Base-by-base conservation (phyloP, 1,139 yeast species). In the Pichia sp. region DNA sequence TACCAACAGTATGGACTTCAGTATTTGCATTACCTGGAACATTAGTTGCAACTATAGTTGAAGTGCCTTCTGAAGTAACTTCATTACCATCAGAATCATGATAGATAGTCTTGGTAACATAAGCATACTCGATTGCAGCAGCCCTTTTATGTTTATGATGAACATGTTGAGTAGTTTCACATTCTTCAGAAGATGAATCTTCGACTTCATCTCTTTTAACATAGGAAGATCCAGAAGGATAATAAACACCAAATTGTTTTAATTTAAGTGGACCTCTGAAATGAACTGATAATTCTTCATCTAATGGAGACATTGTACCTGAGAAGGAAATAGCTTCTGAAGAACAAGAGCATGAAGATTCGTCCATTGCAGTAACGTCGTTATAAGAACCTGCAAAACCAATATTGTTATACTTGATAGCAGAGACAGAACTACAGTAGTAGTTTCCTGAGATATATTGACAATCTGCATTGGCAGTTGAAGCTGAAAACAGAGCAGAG, bases 201-300 rank as follows among this genome's bases (percentile, higher is more conserved):
- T 55, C 63, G 7, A 52, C 63, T 32, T 60, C 67, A 46, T 69
- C 74, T 61, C 69, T 71, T 55, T 65, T 62, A 43, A 62, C 57
- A 27, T 66, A 48, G 27, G 70, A 30, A 6, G 35, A 56, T 32
- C 68, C 57, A 16, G 66, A 53, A 53, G 81, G 79, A 53, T 76
- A 73, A 68, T 82, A 84, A 57, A 75, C 87, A 57, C 89, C 97
- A 63, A 92, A 88, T 68, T 86, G 85, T 60, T 74, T 70, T 63
- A 90, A 76, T 51, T 77, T 73, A 57, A 92, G 67, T 32, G 97
- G 98, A 49, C 97, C 98, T 69, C 97, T 81, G 74, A 90, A 87
- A 68, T 90, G 97, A 49, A 92, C 86, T 18, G 96, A 82, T 46
- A 90, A 71, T 66, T 88, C 96, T 69, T 88, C 95, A 68, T 88